A percentile compares a stretch with the other conserved stretches of the same genome.
These are phyloP conservation scores for Lipomyces orientalis DNA, from an alignment of 805 yeast species.

Conservation along the genomic window DNA sequence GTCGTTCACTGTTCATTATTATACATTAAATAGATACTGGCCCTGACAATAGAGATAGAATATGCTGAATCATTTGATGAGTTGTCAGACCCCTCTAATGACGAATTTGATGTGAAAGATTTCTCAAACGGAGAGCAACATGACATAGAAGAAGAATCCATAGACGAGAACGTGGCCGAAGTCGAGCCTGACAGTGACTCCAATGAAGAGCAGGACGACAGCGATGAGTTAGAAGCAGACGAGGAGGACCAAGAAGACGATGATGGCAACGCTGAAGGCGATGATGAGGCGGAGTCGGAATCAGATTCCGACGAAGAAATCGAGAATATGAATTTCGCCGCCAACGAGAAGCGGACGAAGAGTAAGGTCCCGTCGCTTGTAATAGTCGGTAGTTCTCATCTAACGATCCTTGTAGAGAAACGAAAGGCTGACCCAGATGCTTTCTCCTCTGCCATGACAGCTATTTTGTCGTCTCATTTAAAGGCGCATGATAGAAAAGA, in stretches of 20 bases:
- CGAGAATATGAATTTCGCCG: constrained; percentile 33
- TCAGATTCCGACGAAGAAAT: constrained; percentile 46
- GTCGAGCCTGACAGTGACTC: constrained; percentile 35
- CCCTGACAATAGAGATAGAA: constrained; percentile 5
- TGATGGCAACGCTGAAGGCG: constrained; percentile 38
- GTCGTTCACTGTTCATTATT: not conserved
- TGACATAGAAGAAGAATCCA: constrained; percentile 13
- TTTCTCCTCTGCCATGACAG: constrained; percentile 82
- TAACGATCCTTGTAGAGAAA: constrained; percentile 46
- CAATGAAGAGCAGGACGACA: constrained; percentile 31
- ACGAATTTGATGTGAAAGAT: constrained; percentile 32
- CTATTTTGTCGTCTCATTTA: constrained; percentile 80
- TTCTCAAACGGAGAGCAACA: constrained; percentile 21
- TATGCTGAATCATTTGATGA: constrained; percentile 6
- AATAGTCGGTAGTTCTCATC: not conserved
- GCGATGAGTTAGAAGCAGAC: constrained; percentile 34
- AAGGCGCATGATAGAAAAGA: constrained; percentile 89
- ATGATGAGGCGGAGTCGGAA: constrained; percentile 39
- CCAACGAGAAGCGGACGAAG: constrained; percentile 27
- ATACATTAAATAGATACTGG: not conserved
- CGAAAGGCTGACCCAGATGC: constrained; percentile 70
- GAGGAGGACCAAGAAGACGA: constrained; percentile 38
- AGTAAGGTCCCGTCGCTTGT: constrained; percentile 12
- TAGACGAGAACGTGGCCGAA: constrained; percentile 37
- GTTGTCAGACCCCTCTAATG: constrained; percentile 21